Conservation (phyloP, 306 rosid genomes). For the Castanea mollissima region DNA sequence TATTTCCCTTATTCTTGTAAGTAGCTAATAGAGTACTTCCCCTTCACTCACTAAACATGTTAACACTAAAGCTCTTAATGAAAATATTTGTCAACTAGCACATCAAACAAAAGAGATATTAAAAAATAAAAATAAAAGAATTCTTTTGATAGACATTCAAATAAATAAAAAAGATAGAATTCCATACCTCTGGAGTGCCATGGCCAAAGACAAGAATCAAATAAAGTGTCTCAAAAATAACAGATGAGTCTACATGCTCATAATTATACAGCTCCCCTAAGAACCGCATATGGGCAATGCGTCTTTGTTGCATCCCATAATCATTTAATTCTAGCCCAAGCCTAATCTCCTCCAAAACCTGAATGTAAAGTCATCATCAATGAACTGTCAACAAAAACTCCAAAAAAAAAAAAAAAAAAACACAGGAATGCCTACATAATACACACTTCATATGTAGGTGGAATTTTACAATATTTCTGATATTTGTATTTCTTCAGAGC, state of each 20-base stretch:
- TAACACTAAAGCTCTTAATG: too few relatives aligned
- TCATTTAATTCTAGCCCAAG: constrained; percentile 91
- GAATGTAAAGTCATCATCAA: constrained; percentile 29
- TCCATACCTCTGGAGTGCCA: constrained; percentile 83
- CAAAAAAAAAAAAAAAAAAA: background rate
- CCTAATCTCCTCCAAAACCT: constrained; percentile 99
- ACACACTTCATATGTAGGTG: background rate
- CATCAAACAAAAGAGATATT: too few relatives aligned
- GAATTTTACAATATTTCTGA: background rate
- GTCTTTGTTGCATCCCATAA: constrained; percentile 96
- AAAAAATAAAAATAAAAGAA: background rate
- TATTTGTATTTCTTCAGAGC: background rate
- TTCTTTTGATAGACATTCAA: background rate
- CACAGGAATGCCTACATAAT: background rate
- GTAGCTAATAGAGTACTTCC: too few relatives aligned
- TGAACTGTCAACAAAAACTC: constrained; percentile 13
- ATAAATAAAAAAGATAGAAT: constrained; percentile 3
- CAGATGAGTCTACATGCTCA: constrained; percentile 96
- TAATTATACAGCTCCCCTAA: constrained; percentile 96
- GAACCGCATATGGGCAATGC: constrained; percentile 93
- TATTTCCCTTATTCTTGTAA: too few relatives aligned
- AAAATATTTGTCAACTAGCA: too few relatives aligned
- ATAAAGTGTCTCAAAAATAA: constrained; percentile 89
- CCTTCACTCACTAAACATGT: too few relatives aligned
- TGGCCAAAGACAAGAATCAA: constrained; percentile 79